Conservation (phyloP, 2,329 filamentous ascomycete genomes). For the Fusarium sp. region DNA sequence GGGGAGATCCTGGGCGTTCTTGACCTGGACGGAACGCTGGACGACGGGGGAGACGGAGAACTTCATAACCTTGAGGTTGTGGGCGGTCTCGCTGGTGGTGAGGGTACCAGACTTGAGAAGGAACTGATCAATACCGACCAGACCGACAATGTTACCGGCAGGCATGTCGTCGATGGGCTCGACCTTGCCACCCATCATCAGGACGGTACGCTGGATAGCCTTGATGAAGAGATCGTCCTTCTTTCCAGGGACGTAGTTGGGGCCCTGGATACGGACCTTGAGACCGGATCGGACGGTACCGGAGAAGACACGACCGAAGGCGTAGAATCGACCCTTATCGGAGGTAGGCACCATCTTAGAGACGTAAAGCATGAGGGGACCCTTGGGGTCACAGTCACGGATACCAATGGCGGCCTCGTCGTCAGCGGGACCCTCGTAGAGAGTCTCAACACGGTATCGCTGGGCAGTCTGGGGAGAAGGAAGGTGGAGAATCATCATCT, state of each 20-base stretch:
- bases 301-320: constrained; percentile 99
- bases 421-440: constrained; percentile 97
- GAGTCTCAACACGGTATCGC: constrained; percentile 97
- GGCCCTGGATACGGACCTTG: constrained; percentile 99
- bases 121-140: constrained; percentile 99
- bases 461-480: constrained; percentile 96
- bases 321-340: constrained; percentile 99
- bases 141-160: constrained; percentile 99
- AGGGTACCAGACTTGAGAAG: constrained; percentile 99
- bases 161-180: constrained; percentile 99
- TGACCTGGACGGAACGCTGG: constrained; percentile 98
- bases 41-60: constrained; percentile 99
- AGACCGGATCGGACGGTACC: constrained; percentile 98
- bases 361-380: constrained; percentile 99
- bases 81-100: constrained; percentile 94
- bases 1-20: constrained; percentile 99
- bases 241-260: constrained; percentile 97
- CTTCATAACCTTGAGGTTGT: constrained; percentile 99
- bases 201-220: constrained; percentile 98
- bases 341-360: constrained; percentile 99
- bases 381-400: constrained; percentile 98
- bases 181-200: constrained; percentile 99
- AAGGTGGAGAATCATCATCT: constrained; percentile 99
- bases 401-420: constrained; percentile 95
- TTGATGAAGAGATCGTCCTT: constrained; percentile 99